Evolutionary conservation across 768 basidiomycete genomes (phyloP).

Genomic region (Lepiota venenata): DNA sequence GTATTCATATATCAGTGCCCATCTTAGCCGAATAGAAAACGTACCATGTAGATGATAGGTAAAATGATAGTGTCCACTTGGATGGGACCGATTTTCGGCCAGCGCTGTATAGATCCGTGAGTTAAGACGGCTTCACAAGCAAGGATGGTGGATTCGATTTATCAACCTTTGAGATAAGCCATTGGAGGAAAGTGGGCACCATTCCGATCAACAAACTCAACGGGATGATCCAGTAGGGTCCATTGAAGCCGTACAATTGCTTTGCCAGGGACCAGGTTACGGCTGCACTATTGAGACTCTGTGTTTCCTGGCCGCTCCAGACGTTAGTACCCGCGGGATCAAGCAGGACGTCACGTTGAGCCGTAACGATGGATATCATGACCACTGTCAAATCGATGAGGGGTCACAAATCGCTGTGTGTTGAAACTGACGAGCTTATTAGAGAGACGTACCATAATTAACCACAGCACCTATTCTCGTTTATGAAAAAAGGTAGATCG

Average conservation of each 20-base stretch:
- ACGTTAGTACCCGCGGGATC: constrained; percentile 54
- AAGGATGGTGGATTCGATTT: too few relatives aligned
- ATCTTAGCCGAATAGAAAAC: neutral
- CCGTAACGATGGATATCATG: constrained; percentile 50
- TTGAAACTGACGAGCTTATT: neutral
- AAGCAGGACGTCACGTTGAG: constrained; percentile 52
- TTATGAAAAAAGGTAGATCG: neutral
- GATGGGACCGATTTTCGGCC: constrained; percentile 52
- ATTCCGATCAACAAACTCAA: constrained; percentile 52
- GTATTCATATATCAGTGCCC: too few relatives aligned
- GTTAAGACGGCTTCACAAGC: neutral
- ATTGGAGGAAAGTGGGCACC: constrained; percentile 49
- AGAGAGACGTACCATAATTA: constrained; percentile 31
- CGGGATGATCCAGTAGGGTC: constrained; percentile 56
- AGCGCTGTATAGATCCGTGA: constrained; percentile 32
- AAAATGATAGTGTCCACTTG: constrained; percentile 47
- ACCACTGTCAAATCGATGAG: constrained; percentile 37
- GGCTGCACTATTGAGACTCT: constrained; percentile 53
- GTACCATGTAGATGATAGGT: constrained; percentile 53
- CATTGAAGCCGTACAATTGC: constrained; percentile 48
- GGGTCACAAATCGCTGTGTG: neutral
- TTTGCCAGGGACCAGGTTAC: constrained; percentile 66
- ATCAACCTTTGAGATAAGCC: constrained; percentile 47
- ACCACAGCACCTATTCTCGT: constrained; percentile 28
- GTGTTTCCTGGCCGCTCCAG: constrained; percentile 54